phyloP scores from a whole-genome alignment of 2,329 filamentous ascomycete species.

The Talaromyces sp. region DNA sequence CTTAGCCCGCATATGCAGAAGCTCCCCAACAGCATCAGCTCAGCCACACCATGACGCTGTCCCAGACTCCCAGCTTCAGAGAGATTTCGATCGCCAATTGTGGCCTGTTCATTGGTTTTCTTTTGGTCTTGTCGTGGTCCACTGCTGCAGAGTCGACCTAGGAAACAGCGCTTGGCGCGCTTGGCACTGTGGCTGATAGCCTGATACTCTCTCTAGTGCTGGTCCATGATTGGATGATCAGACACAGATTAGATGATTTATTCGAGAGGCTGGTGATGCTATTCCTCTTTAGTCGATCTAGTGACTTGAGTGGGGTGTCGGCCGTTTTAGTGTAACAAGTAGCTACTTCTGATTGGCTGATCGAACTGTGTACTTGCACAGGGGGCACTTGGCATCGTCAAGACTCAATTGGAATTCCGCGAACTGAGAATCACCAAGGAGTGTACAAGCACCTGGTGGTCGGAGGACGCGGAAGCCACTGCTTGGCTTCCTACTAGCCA shows the following conservation, averaged over 20 bases:
- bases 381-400: constrained; percentile 17
- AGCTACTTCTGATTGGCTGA: background rate
- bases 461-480: background rate
- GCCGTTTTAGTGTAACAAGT: background rate
- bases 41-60: constrained; percentile 13
- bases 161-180: background rate
- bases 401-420: background rate
- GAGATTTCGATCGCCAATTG: background rate
- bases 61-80: background rate
- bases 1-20: background rate
- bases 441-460: background rate
- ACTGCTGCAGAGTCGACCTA: background rate
- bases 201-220: background rate
- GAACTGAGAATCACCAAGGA: background rate
- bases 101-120: background rate
- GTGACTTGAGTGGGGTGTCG: background rate
- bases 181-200: constrained; percentile 14
- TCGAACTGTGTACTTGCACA: background rate
- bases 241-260: background rate
- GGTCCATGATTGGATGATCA: background rate
- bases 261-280: background rate
- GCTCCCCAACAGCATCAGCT: background rate
- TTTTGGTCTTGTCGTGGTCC: background rate
- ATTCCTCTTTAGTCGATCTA: background rate
- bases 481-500: background rate